Conservation (phyloP, 805 yeast species). For the Isabelozyma heimii region DNA sequence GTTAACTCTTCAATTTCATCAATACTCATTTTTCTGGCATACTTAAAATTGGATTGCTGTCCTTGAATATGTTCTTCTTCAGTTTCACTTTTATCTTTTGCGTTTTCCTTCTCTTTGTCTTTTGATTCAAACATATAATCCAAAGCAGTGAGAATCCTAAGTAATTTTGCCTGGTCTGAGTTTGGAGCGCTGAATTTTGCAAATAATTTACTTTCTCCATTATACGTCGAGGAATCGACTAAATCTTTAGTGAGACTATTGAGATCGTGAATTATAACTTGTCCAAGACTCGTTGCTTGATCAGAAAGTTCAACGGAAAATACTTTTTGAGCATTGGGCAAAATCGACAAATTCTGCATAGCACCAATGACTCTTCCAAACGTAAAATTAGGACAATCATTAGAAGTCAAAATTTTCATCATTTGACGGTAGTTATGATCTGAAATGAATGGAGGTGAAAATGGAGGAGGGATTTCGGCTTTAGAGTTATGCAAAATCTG, state of each 20-base stretch:
- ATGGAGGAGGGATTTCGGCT: slow-evolving; percentile 16
- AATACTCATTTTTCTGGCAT: background rate
- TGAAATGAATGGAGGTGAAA: slow-evolving; percentile 62
- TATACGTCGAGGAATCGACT: slow-evolving; percentile 26
- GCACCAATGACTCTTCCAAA: slow-evolving; percentile 81
- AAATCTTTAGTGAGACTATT: slow-evolving; percentile 47
- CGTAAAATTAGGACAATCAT: slow-evolving; percentile 81
- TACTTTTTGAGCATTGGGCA: slow-evolving; percentile 58
- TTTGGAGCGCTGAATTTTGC: slow-evolving; percentile 72
- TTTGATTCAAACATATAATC: slow-evolving; percentile 70
- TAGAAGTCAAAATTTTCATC: slow-evolving; percentile 67
- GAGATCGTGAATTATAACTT: slow-evolving; percentile 53
- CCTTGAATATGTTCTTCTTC: background rate
- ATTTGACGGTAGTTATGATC: slow-evolving; percentile 58
- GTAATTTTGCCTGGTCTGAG: slow-evolving; percentile 85
- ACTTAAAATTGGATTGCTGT: background rate
- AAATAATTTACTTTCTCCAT: slow-evolving; percentile 53
- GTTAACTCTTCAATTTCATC: slow-evolving; percentile 50
- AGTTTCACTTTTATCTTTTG: slow-evolving; percentile 13
- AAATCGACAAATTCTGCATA: slow-evolving; percentile 68
- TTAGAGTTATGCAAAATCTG: slow-evolving; percentile 48
- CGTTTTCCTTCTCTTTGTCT: slow-evolving; percentile 19
- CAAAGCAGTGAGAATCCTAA: slow-evolving; percentile 81
- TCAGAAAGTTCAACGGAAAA: slow-evolving; percentile 68
- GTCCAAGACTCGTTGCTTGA: slow-evolving; percentile 60